Evolutionary conservation across 2,329 filamentous ascomycete genomes (phyloP), one percentile per base, ranked within the genome.

Genomic region (Metarhizium robertsii): DNA sequence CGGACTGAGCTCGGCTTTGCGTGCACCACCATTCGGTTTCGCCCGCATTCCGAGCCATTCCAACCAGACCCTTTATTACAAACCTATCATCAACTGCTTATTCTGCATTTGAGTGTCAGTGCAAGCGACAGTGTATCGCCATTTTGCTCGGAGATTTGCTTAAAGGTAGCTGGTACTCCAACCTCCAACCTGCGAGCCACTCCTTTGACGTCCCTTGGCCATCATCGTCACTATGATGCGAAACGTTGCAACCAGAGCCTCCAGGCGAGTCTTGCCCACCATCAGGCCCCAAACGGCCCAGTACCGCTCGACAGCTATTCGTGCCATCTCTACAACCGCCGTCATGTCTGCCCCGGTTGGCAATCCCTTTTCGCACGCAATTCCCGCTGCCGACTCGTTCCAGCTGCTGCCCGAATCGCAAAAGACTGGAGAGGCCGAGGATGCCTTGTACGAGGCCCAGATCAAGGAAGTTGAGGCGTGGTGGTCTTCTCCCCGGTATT

Each of bases 401-500:
- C 92, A 96, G 69, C 79, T 96, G 14, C 80, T 96, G 0, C 79
- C 90, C 45, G 89, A 91, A 61, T 73, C 81, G 36, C 76, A 87
- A 55, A 96, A 97, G 71, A 76, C 86, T 0, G 90, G 90, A 16
- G 77, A 80, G 18, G 84, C 89, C 0, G 94, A 97, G 71, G 91
- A 97, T 72, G 84, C 84, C 1, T 79, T 96, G 1, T 95, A 92
- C 69, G 83, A 92, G 46, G 81, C 88, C 59, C 90, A 96, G 68
- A 78, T 97, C 53, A 80, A 86, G 65, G 87, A 94, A 64, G 90
- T 97, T 13, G 84, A 92, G 69, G 80, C 86, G 32, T 97, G 92
- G 94, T 99, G 92, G 92, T 80, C 82, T 20, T 87, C 86, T 45
- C 86, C 90, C 7, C 85, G 94, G 55, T 99, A 85, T 69, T 81